phyloP scores from a whole-genome alignment of 768 basidiomycete genomes.

The Pleurotus tuber-regium region DNA sequence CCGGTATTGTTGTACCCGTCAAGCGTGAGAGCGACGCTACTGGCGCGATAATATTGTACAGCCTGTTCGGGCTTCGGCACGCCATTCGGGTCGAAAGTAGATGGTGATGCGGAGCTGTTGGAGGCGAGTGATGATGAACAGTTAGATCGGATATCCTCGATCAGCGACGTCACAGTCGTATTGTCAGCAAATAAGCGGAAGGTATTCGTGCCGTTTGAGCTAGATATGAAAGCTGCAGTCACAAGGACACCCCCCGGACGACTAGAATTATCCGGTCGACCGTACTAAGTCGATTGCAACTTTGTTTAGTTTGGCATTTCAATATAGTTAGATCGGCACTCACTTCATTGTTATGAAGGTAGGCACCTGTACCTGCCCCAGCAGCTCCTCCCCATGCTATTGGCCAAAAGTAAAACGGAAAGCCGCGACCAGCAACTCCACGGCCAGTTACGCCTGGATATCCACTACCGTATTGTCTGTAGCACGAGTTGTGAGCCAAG shows the following conservation, averaged over 20 bases:
- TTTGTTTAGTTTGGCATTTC: too few relatives aligned
- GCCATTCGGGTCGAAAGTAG: slow-evolving; percentile 12
- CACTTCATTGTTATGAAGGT: slow-evolving; percentile 38
- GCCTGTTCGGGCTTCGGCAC: slow-evolving; percentile 49
- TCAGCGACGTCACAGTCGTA: slow-evolving; percentile 41
- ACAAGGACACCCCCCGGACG: slow-evolving; percentile 49
- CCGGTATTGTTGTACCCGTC: slow-evolving; percentile 69
- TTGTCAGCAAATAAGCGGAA: slow-evolving; percentile 51
- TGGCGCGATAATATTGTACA: slow-evolving; percentile 69
- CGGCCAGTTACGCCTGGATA: slow-evolving; percentile 42
- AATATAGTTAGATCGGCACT: too few relatives aligned
- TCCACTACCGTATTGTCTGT: slow-evolving; percentile 53
- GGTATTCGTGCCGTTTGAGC: slow-evolving; percentile 30
- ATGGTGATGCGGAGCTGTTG: slow-evolving; percentile 28
- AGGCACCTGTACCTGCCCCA: slow-evolving; percentile 19
- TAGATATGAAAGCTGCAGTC: slow-evolving; percentile 43
- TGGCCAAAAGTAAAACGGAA: slow-evolving; percentile 58
- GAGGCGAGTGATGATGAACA: slow-evolving; percentile 37
- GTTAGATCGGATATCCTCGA: slow-evolving; percentile 37
- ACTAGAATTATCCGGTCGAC: slow-evolving; percentile 37
- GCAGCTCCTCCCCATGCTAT: slow-evolving; percentile 39
- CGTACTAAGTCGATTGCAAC: slow-evolving; percentile 42
- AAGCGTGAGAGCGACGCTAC: slow-evolving; percentile 57
- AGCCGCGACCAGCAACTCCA: slow-evolving; percentile 41
- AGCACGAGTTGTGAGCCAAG: slow-evolving; percentile 6